A percentile compares a stretch with the other conserved stretches of the same genome.
Conservation (phyloP, 306 rosid species). For the Corylus avellana region DNA sequence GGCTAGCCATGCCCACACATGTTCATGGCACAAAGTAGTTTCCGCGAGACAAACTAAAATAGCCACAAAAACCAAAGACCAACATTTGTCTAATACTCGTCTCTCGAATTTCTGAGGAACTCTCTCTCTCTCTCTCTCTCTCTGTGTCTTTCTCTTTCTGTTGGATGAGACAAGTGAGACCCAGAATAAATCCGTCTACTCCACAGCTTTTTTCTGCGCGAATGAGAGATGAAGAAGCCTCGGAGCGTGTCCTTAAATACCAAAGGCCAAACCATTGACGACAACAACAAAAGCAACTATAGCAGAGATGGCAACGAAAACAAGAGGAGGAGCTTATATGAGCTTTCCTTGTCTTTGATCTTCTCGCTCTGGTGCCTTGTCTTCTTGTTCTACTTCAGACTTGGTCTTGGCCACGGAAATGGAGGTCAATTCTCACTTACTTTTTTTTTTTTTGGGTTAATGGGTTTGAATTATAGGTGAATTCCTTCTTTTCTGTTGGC, state of each 20-base stretch:
- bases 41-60: constrained; percentile 16
- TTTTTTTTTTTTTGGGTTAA: neutral
- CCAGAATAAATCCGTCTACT: constrained; percentile 1
- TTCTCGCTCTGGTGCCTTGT: constrained; percentile 66
- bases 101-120: neutral
- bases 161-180: constrained; percentile 2
- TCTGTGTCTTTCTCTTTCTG: constrained; percentile 4
- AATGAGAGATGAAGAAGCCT: constrained; percentile 55
- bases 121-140: neutral
- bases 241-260: constrained; percentile 30
- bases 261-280: constrained; percentile 32
- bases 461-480: neutral
- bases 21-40: constrained; percentile 15
- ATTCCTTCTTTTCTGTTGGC: neutral
- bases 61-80: constrained; percentile 22
- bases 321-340: constrained; percentile 42
- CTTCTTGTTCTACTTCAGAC: constrained; percentile 55
- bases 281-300: constrained; percentile 15
- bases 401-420: constrained; percentile 57
- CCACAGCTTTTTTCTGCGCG: constrained; percentile 1
- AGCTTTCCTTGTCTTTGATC: constrained; percentile 65
- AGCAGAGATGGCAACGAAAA: constrained; percentile 21
- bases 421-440: constrained; percentile 38
- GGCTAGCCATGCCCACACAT: neutral
- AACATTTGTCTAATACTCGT: neutral